Percentiles rank a stretch among this genome's conserved stretches.
These are phyloP conservation scores for Monosporascus sp. DNA, from an alignment of 2,329 filamentous ascomycete species.

Conservation along the genomic window DNA sequence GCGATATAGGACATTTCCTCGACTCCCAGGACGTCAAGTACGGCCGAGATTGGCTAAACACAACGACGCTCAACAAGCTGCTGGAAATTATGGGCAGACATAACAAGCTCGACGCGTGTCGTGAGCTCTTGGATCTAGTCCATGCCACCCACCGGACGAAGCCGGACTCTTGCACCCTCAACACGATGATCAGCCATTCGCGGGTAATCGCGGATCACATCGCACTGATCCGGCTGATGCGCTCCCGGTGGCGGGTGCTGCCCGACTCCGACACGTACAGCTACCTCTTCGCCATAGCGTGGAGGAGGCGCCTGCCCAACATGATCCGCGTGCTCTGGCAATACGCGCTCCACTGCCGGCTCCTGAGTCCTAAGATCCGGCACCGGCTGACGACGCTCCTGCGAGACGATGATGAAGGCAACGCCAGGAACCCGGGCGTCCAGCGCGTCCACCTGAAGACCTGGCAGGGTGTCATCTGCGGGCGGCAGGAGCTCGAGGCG, in stretches of 20 bases:
- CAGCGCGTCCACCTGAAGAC: conserved; percentile 13
- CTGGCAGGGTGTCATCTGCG: conserved; percentile 24
- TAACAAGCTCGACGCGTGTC: conserved; percentile 10
- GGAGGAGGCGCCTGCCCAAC: conserved; percentile 22
- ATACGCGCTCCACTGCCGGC: conserved; percentile 15
- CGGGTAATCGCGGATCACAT: conserved; percentile 9
- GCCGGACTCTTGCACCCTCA: conserved; percentile 19
- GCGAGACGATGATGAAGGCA: neutral
- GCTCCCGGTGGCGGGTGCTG: conserved; percentile 10
- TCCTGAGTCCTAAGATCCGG: conserved; percentile 15
- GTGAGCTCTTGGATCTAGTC: conserved; percentile 15
- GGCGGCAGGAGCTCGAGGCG: conserved; percentile 14
- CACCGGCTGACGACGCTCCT: conserved; percentile 15
- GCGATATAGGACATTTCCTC: conserved; percentile 13
- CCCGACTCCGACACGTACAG: conserved; percentile 19
- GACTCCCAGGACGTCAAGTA: conserved; percentile 13
- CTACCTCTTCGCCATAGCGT: conserved; percentile 19
- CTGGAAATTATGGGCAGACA: conserved; percentile 19
- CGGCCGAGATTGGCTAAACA: conserved; percentile 22
- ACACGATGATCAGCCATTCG: conserved; percentile 23
- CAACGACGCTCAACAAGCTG: conserved; percentile 21
- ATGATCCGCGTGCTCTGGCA: conserved; percentile 26
- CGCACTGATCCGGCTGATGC: conserved; percentile 6
- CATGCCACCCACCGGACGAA: neutral
- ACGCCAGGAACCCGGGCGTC: neutral